Conservation (phyloP, 176 grass and related monocot species). For the Avena sativa region DNA sequence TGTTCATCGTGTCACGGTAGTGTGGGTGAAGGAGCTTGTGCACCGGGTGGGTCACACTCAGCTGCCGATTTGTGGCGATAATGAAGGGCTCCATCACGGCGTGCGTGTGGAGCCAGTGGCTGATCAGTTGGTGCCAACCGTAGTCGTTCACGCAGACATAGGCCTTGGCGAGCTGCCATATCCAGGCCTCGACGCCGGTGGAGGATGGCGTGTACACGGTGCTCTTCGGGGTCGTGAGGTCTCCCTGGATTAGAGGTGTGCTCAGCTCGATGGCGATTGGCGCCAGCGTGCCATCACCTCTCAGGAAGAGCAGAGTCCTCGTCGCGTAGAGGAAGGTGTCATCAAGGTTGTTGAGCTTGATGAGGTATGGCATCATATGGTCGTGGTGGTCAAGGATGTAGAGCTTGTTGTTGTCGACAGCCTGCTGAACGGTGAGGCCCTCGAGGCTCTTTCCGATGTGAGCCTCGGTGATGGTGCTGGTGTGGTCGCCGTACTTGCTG, state of each 20-base stretch:
- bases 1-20: slow-evolving; percentile 59
- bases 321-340: slow-evolving; percentile 52
- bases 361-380: slow-evolving; percentile 43
- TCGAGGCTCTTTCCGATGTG: slow-evolving; percentile 47
- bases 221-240: background rate
- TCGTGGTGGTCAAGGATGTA: slow-evolving; percentile 51
- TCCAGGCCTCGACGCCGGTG: slow-evolving; percentile 26
- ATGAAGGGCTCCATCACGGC: slow-evolving; percentile 38
- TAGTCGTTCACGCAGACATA: slow-evolving; percentile 54
- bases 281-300: slow-evolving; percentile 44
- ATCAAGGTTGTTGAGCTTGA: slow-evolving; percentile 30
- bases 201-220: background rate
- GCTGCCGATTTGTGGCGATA: slow-evolving; percentile 55
- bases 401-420: background rate
- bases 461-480: slow-evolving; percentile 40
- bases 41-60: slow-evolving; percentile 49
- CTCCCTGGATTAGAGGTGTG: background rate
- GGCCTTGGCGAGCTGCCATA: slow-evolving; percentile 39
- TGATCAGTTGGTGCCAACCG: slow-evolving; percentile 51
- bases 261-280: slow-evolving; percentile 56
- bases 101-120: no score
- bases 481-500: slow-evolving; percentile 10
- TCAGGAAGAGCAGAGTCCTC: slow-evolving; percentile 45
- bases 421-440: slow-evolving; percentile 46
- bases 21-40: slow-evolving; percentile 58